Percentiles rank a stretch among this genome's conserved stretches.
phyloP scores from a whole-genome alignment of 164 flowering plant genomes.

The Aristolochia californica region DNA sequence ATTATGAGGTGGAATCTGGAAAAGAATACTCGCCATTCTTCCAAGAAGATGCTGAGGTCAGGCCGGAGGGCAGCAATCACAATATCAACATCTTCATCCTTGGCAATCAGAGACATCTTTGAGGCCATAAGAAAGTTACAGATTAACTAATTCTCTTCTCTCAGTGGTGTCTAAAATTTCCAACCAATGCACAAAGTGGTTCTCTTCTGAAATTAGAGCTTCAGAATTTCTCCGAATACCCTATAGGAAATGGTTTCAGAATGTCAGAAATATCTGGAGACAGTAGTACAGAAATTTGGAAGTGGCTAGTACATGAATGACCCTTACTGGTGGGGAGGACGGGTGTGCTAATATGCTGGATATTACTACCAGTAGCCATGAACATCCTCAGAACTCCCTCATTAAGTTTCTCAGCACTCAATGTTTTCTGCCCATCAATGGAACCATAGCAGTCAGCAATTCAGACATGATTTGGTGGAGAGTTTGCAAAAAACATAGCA shows the following conservation, averaged over 20 bases:
- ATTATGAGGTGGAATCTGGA: slow-evolving; percentile 71
- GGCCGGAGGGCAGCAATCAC: slow-evolving; percentile 68
- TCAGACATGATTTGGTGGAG: too few species aligned
- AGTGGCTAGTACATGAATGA: too few species aligned
- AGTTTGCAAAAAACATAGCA: too few species aligned
- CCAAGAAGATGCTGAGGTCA: slow-evolving; percentile 69
- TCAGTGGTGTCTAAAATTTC: not conserved
- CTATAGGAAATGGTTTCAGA: slow-evolving; percentile 36
- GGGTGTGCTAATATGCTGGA: slow-evolving; percentile 47
- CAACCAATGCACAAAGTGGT: not conserved
- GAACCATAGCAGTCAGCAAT: too few species aligned
- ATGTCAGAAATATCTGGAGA: not conserved
- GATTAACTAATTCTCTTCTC: not conserved
- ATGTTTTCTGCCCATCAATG: slow-evolving; percentile 36
- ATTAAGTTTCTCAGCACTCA: slow-evolving; percentile 82
- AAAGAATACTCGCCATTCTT: slow-evolving; percentile 66
- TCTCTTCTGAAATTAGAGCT: not conserved
- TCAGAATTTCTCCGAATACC: slow-evolving; percentile 76
- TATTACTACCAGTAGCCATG: slow-evolving; percentile 59
- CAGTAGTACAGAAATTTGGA: too few species aligned
- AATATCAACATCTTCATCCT: slow-evolving; percentile 68
- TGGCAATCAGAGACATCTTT: slow-evolving; percentile 46
- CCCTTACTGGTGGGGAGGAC: slow-evolving; percentile 85
- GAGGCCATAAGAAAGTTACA: too few species aligned
- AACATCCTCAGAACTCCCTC: slow-evolving; percentile 76